A percentile compares a stretch with the other conserved stretches of the same genome.
Conservation (phyloP, 768 basidiomycete genomes). For the Suillus brevipes region DNA sequence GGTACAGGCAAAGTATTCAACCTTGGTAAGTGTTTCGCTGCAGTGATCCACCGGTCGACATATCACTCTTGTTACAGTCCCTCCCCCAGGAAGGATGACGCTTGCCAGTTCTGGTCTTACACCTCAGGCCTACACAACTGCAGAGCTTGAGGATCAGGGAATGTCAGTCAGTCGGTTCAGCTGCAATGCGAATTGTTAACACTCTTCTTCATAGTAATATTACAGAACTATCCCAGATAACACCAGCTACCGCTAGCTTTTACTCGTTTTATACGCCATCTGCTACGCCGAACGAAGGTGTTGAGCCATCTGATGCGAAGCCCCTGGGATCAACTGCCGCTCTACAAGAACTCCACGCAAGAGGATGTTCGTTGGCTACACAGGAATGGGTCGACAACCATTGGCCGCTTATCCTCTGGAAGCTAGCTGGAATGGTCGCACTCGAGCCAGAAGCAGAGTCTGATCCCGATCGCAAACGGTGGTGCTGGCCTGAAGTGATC, state of each 20-base stretch:
- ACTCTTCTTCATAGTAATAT: constrained; percentile 42
- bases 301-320: constrained; percentile 20
- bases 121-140: constrained; percentile 46
- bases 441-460: constrained; percentile 65
- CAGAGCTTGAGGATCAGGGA: constrained; percentile 50
- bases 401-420: constrained; percentile 92
- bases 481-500: constrained; percentile 84
- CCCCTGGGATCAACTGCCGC: constrained; percentile 54
- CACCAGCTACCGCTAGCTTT: constrained; percentile 53
- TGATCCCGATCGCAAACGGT: constrained; percentile 50
- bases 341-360: constrained; percentile 50
- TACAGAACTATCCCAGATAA: constrained; percentile 53
- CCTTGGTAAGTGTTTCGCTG: constrained; percentile 38
- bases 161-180: constrained; percentile 42
- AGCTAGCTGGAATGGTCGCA: constrained; percentile 81
- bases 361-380: constrained; percentile 69
- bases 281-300: constrained; percentile 26
- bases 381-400: constrained; percentile 90
- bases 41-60: not conserved
- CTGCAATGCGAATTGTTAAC: constrained; percentile 5
- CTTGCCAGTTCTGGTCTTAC: constrained; percentile 49
- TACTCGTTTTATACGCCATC: constrained; percentile 56
- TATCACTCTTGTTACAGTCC: constrained; percentile 25
- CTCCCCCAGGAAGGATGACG: constrained; percentile 40
- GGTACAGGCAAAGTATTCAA: constrained; percentile 33